Evolutionary conservation across 2,329 filamentous ascomycete genomes (phyloP).

Genomic region (Cryphonectria parasitica): DNA sequence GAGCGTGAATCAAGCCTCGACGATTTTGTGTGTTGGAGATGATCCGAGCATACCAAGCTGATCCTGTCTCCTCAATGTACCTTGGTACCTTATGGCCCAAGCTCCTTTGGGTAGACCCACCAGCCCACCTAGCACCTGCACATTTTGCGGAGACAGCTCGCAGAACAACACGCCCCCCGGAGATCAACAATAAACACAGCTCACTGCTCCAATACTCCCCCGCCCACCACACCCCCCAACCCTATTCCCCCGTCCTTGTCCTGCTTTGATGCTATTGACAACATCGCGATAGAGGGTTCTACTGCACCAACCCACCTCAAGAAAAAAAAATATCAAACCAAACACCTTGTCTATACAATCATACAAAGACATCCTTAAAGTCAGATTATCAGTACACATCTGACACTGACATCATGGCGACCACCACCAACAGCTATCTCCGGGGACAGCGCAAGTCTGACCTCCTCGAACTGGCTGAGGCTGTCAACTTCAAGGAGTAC

Average conservation of each 20-base stretch:
- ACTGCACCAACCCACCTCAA: constrained; percentile 12
- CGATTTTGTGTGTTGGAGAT: constrained; percentile 8
- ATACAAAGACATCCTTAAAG: constrained; percentile 28
- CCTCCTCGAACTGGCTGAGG: constrained; percentile 73
- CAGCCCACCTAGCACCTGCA: background rate
- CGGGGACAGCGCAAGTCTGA: constrained; percentile 82
- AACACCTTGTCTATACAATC: constrained; percentile 36
- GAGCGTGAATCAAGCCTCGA: constrained; percentile 13
- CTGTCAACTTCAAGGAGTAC: constrained; percentile 74
- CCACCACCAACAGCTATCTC: constrained; percentile 69
- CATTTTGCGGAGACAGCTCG: background rate
- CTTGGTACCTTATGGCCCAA: constrained; percentile 19
- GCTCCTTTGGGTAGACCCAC: constrained; percentile 10
- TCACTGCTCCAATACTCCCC: constrained; percentile 1
- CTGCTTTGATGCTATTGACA: constrained; percentile 20
- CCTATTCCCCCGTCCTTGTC: constrained; percentile 7
- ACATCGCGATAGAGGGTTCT: constrained; percentile 12
- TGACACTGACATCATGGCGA: constrained; percentile 54
- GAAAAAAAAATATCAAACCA: constrained; percentile 35
- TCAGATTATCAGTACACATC: constrained; percentile 36
- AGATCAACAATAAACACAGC: constrained; percentile 20
- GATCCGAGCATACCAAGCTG: background rate
- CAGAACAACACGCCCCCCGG: background rate
- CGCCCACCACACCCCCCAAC: constrained; percentile 15
- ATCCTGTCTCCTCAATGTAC: background rate